phyloP scores from a whole-genome alignment of 2,329 filamentous ascomycete species.

The Monosporascus sp. region DNA sequence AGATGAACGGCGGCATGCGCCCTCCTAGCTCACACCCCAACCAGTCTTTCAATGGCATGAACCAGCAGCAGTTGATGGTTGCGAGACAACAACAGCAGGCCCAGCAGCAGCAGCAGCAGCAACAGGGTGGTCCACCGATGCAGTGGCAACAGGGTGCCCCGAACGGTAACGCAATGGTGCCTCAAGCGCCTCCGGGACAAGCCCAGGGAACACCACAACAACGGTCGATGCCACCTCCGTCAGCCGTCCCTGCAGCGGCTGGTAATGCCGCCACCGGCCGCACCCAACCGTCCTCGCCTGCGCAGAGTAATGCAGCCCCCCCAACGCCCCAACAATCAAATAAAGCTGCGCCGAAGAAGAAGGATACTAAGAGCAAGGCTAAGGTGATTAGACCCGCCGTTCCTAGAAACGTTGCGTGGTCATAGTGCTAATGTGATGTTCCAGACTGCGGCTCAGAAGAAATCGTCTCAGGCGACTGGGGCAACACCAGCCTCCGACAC shows the following conservation, averaged over 20 bases:
- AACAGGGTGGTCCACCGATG: slow-evolving; percentile 27
- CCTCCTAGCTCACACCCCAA: slow-evolving; percentile 64
- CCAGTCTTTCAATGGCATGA: slow-evolving; percentile 48
- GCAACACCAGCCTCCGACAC: slow-evolving; percentile 55
- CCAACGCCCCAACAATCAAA: slow-evolving; percentile 70
- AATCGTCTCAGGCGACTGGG: slow-evolving; percentile 49
- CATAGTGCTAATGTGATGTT: slow-evolving; percentile 24
- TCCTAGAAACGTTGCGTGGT: neutral
- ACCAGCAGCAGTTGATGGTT: slow-evolving; percentile 54
- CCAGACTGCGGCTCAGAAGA: slow-evolving; percentile 57
- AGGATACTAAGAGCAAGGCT: slow-evolving; percentile 59
- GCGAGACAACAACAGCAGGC: slow-evolving; percentile 22
- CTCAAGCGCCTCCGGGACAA: slow-evolving; percentile 38
- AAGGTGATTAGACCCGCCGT: slow-evolving; percentile 51
- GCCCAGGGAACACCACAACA: slow-evolving; percentile 69
- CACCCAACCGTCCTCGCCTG: slow-evolving; percentile 55
- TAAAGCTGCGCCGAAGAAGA: slow-evolving; percentile 75
- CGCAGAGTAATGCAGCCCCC: slow-evolving; percentile 60
- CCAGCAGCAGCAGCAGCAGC: slow-evolving; percentile 24
- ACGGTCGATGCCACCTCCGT: slow-evolving; percentile 63
- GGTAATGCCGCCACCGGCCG: slow-evolving; percentile 43
- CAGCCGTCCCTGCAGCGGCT: slow-evolving; percentile 44
- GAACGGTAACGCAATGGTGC: slow-evolving; percentile 38
- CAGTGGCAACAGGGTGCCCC: slow-evolving; percentile 44
- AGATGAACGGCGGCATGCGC: slow-evolving; percentile 62